Evolutionary conservation across 2,329 filamentous ascomycete genomes (phyloP).

Genomic region (Chaetomium olivaceum): DNA sequence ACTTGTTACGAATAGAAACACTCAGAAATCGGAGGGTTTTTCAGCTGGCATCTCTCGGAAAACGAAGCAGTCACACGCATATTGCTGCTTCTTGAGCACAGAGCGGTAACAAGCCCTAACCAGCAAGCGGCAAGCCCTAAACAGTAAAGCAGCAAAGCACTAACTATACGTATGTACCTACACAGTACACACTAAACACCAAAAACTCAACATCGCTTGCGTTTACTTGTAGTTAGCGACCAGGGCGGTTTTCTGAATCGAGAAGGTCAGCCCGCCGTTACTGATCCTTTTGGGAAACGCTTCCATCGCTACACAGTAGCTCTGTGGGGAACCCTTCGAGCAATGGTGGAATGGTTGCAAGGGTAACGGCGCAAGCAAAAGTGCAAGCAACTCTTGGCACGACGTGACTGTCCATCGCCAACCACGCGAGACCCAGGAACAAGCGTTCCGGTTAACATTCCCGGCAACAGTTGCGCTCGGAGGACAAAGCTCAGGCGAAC

Average conservation of each 20-base stretch:
- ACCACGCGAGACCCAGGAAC: constrained; percentile 5
- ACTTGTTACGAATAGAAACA: neutral
- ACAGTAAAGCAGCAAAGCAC: neutral
- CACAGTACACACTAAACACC: too few species aligned
- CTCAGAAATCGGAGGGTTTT: neutral
- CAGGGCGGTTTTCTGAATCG: constrained; percentile 10
- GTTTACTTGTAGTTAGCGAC: neutral
- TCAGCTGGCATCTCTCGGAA: constrained; percentile 5
- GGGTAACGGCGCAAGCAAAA: neutral
- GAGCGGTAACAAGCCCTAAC: neutral
- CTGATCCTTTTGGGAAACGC: constrained; percentile 18
- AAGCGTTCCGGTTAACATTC: constrained; percentile 12
- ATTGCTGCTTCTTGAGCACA: neutral
- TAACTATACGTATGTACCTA: too few species aligned
- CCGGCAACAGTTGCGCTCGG: constrained; percentile 1
- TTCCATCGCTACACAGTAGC: neutral
- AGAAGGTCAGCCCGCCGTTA: constrained; percentile 13
- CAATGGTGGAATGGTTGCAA: neutral
- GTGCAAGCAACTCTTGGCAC: neutral
- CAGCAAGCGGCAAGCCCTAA: neutral
- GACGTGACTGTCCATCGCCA: neutral
- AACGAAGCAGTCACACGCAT: neutral
- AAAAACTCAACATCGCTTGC: neutral
- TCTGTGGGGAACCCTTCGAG: constrained; percentile 20
- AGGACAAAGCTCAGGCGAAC: constrained; percentile 5